These are phyloP conservation scores for Candida hungchunana DNA, from an alignment of 805 yeast species.

Conservation along the genomic window DNA sequence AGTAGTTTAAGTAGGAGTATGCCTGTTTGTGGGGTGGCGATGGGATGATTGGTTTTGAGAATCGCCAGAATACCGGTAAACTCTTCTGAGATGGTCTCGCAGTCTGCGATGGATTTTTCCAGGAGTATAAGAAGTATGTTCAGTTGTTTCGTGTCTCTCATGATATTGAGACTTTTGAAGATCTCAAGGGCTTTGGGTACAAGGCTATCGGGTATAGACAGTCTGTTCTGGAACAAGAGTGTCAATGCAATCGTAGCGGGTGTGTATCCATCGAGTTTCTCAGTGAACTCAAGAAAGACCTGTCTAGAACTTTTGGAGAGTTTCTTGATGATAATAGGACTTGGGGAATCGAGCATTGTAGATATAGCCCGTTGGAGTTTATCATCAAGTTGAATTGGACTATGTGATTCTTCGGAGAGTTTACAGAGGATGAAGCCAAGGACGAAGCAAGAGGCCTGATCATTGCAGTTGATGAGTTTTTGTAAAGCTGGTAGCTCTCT, in stretches of 20 bases:
- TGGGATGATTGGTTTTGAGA: neutral
- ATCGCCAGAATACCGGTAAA: constrained; percentile 1
- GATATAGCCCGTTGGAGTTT: no score
- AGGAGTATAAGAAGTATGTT: constrained; percentile 15
- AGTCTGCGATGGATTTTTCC: constrained; percentile 9
- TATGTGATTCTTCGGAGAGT: constrained; percentile 6
- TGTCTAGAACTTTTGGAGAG: no score
- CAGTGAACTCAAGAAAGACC: constrained; percentile 13
- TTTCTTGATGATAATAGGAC: no score
- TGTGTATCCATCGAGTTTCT: constrained; percentile 7
- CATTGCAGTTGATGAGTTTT: constrained; percentile 2
- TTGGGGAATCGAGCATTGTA: no score
- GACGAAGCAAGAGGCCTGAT: constrained; percentile 2
- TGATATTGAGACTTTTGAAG: no score
- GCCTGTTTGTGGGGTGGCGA: constrained; percentile 1
- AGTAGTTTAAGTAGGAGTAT: constrained; percentile 14
- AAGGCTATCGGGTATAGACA: no score
- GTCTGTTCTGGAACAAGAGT: constrained; percentile 13
- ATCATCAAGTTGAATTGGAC: constrained; percentile 1
- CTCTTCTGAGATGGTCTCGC: neutral
- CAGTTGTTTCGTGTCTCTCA: no score
- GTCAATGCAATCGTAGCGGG: constrained; percentile 15
- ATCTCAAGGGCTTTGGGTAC: no score
- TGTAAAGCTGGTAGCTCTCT: constrained; percentile 15
- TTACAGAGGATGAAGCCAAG: constrained; percentile 19